Evolutionary conservation across 148 eudicot species (phyloP).

Genomic region (Rhododendron mucronatum): DNA sequence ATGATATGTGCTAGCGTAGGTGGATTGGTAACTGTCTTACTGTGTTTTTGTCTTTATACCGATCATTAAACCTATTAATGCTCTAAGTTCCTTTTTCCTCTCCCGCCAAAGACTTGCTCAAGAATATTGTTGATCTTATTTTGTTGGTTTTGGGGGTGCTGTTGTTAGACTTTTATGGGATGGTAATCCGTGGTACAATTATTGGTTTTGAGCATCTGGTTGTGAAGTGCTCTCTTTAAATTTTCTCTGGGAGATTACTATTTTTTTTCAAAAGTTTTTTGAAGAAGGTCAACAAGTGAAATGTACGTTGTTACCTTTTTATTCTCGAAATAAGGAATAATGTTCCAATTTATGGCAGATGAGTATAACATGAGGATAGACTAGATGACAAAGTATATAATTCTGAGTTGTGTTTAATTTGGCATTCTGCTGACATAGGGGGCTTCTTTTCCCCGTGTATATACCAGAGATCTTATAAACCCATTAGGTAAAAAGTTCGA

Average conservation of each 20-base stretch:
- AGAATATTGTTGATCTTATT: background rate
- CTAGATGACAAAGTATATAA: background rate
- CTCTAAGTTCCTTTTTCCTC: background rate
- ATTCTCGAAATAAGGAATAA: background rate
- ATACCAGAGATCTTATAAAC: background rate
- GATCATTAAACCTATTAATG: constrained; percentile 3
- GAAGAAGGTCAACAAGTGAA: background rate
- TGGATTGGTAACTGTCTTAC: background rate
- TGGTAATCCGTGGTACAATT: background rate
- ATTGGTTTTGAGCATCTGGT: constrained; percentile 9
- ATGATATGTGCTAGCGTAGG: background rate
- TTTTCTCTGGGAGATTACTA: constrained; percentile 1
- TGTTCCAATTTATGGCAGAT: background rate
- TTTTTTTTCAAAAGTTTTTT: background rate
- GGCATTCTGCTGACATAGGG: background rate
- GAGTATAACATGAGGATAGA: background rate
- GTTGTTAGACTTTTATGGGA: background rate
- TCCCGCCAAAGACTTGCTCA: background rate
- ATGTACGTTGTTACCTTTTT: background rate
- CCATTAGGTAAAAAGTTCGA: background rate
- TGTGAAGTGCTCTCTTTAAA: background rate
- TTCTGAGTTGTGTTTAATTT: background rate
- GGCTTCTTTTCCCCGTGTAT: background rate
- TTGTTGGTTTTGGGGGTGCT: background rate
- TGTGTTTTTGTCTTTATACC: background rate